Evolutionary conservation across 2,329 filamentous ascomycete species (phyloP).

Genomic region (Blastomyces emzantsi): DNA sequence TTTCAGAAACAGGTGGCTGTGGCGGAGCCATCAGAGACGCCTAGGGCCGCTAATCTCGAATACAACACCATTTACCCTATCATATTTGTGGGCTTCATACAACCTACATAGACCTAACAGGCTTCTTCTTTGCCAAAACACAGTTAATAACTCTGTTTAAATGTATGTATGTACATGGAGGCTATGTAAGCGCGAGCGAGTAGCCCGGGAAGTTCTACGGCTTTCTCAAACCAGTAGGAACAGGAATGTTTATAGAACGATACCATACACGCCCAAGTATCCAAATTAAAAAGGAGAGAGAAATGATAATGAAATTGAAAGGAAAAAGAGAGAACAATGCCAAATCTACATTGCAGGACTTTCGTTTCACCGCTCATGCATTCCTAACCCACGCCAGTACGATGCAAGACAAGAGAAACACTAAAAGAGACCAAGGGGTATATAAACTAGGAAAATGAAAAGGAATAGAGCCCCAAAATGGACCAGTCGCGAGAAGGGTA

Average conservation of each 20-base stretch:
- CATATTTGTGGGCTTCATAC: neutral
- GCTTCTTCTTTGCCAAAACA: neutral
- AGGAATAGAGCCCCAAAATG: constrained; percentile 3
- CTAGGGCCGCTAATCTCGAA: neutral
- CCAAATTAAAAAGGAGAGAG: neutral
- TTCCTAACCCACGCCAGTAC: constrained; percentile 2
- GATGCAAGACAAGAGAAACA: constrained; percentile 4
- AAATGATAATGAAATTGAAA: neutral
- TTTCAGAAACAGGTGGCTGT: neutral
- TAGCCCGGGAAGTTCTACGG: neutral
- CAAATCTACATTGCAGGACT: neutral
- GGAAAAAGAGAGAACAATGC: constrained; percentile 1
- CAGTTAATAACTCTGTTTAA: neutral
- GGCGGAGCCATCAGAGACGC: too few relatives aligned
- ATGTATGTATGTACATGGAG: neutral
- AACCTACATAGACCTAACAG: neutral
- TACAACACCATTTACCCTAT: neutral
- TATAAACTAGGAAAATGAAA: neutral
- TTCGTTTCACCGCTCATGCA: neutral
- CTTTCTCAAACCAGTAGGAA: neutral
- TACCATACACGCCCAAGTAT: too few relatives aligned
- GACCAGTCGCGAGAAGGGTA: neutral
- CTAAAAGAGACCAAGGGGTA: neutral
- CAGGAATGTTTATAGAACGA: neutral
- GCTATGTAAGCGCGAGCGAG: neutral